These are phyloP conservation scores for Trichosanthes truncata DNA, from an alignment of 306 rosid genomes.

Conservation along the genomic window DNA sequence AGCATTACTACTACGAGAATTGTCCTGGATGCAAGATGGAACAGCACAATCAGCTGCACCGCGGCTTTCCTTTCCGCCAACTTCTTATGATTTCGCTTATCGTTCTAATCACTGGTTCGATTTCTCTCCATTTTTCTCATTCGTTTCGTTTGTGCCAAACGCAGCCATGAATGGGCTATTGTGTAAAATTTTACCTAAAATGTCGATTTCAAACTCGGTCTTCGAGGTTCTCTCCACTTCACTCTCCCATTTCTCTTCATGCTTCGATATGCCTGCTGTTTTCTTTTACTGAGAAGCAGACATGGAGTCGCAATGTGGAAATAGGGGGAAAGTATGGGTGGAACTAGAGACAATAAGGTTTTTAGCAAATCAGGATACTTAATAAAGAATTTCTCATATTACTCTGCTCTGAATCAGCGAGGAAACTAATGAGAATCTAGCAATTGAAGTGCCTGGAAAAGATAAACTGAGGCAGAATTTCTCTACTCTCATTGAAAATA, in stretches of 20 bases:
- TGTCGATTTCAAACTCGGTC: neutral
- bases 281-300: neutral
- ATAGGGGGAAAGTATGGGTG: neutral
- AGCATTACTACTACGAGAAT: slow-evolving; percentile 28
- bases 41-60: slow-evolving; percentile 23
- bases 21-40: slow-evolving; percentile 85
- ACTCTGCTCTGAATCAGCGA: neutral
- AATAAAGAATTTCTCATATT: neutral
- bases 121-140: neutral
- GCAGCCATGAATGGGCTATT: neutral
- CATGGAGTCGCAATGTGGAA: neutral
- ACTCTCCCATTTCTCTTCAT: neutral
- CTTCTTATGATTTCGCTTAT: slow-evolving; percentile 32
- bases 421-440: neutral
- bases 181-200: neutral
- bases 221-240: neutral
- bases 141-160: neutral
- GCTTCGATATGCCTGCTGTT: neutral
- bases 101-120: slow-evolving; percentile 43
- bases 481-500: neutral
- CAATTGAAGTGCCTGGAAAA: neutral
- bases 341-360: neutral
- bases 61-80: slow-evolving; percentile 35
- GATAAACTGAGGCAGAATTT: neutral
- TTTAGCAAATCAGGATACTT: neutral